Base-by-base conservation (phyloP, 805 yeast genomes). In the Lipomyces orientalis region DNA sequence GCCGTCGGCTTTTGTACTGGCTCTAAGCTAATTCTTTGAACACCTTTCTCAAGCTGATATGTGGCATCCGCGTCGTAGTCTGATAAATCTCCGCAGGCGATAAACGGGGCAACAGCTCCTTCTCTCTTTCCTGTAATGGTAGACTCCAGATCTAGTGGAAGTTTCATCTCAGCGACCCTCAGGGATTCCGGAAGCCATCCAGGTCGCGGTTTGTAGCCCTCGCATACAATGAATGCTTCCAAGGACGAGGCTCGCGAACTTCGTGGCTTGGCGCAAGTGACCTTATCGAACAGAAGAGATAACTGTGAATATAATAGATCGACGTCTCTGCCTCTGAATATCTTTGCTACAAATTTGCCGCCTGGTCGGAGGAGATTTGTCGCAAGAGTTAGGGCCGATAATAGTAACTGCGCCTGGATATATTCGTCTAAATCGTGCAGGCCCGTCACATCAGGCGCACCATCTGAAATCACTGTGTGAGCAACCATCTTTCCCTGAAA, bases 361-460 rank as follows among this genome's bases (percentile, higher is more conserved):
- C 97, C 97, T 14, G 91, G 90, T 75, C 91, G 87, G 68, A 95
- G 83, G 22, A 95, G 83, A 76, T 97, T 92, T 1, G 97, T 90
- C 1, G 98, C 93, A 64, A 95, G 81, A 75, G 93, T 97, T 64
- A 95, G 81, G 0, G 99, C 99, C 52, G 97, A 89, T 73, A 93
- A 81, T 62, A 95, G 90, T 65, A 95, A 82, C 77, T 95, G 98
- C 1, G 97, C 97, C 80, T 95, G 99, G 66, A 95, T 90, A 76
- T 94, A 95, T 78, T 95, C 99, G 78, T 95, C 99, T 67, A 95
- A 81, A 79, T 95, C 99, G 77, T 95, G 99, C 61, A 95, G 79
- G 0, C 99, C 99, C 0, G 99, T 95, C 29, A 95, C 99, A 79
- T 95, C 99, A 1, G 99, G 99, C 0, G 99, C 99, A 65, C 99